These are phyloP conservation scores for Gracilaria domingensis DNA, from an alignment of 23 red algal genomes.

Conservation along the genomic window DNA sequence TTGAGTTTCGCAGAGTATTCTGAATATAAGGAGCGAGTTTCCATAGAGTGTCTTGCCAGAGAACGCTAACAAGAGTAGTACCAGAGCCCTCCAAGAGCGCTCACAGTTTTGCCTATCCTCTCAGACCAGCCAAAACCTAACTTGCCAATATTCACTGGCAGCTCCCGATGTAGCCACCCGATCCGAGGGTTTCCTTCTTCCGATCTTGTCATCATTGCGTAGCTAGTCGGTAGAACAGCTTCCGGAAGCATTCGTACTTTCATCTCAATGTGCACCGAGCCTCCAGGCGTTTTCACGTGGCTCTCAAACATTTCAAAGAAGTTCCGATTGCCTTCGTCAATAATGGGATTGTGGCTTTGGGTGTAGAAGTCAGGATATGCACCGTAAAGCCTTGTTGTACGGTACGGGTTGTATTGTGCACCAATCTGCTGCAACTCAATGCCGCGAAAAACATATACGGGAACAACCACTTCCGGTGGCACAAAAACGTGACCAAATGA, in stretches of 20 bases:
- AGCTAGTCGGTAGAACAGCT: conserved; percentile 62
- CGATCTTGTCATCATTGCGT: conserved; percentile 47
- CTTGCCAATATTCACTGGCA: conserved; percentile 86
- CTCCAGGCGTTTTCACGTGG: conserved; percentile 85
- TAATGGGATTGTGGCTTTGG: conserved; percentile 73
- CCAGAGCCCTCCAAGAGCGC: conserved; percentile 87
- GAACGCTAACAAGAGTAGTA: conserved; percentile 87
- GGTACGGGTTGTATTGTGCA: conserved; percentile 77
- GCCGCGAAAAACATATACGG: conserved; percentile 80
- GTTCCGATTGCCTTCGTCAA: conserved; percentile 79
- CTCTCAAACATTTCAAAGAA: conserved; percentile 93
- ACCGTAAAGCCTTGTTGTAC: conserved; percentile 72
- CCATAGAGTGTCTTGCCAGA: conserved; percentile 73
- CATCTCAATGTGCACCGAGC: conserved; percentile 78
- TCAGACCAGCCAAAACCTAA: conserved; percentile 85
- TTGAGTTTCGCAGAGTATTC: conserved; percentile 76
- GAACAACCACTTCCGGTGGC: conserved; percentile 83
- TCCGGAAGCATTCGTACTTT: conserved; percentile 86
- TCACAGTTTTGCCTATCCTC: conserved; percentile 88
- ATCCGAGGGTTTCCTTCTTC: conserved; percentile 58
- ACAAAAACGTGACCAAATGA: conserved; percentile 81
- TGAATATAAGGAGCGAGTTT: conserved; percentile 78
- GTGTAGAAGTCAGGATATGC: conserved; percentile 83
- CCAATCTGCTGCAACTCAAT: conserved; percentile 79
- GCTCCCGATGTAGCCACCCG: conserved; percentile 43